Base-by-base conservation (phyloP, 78 protist species). In the Dictyostelium citrinum region DNA sequence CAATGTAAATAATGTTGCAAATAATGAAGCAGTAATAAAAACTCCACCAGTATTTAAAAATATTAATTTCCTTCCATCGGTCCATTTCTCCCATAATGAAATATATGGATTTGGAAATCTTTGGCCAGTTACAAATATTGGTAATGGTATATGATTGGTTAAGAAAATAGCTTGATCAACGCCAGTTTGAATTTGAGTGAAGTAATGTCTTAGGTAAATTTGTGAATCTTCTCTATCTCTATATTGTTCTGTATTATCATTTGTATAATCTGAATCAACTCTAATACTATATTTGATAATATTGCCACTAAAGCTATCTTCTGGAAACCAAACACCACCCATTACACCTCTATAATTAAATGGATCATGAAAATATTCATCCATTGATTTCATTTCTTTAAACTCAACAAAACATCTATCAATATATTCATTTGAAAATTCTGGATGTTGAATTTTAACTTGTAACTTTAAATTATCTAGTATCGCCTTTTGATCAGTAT, bases 321-420 rank as follows among this genome's bases (percentile, higher is more conserved):
- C 49, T 27, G 41, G 46, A 68, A 85, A 85, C 91, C 91, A 85
- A 2, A 85, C 27, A 27, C 84, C 91, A n/a, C 31, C 41, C 58
- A 49, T 27, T 20, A 76, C 83, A 16, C 55, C 33, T 3, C 79
- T 43, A 60, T 39, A 27, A 24, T 76, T 55, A 10, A 75, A 61
- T 67, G 91, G 74, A 29, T 76, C 76, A 31, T 31, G 76, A 16
- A 29, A 85, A 22, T 76, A 85, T 14, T 6, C 22, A 3, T 85
- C 91, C 91, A 85, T 85, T 10, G 37, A 17, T 16, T 39, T 4
- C 3, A 20, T 70, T 2, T 61, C 64, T 11, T 74, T 70, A 27
- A 85, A 33, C 1, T 22, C 45, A 0, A 22, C 76, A 11, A 84
- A 84, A 51, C 60, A 60, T 8, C 35, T 35, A 11, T 49, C n/a